Base-by-base conservation (phyloP, 495 filamentous ascomycete species). In the Parachaetomium inaequale region DNA sequence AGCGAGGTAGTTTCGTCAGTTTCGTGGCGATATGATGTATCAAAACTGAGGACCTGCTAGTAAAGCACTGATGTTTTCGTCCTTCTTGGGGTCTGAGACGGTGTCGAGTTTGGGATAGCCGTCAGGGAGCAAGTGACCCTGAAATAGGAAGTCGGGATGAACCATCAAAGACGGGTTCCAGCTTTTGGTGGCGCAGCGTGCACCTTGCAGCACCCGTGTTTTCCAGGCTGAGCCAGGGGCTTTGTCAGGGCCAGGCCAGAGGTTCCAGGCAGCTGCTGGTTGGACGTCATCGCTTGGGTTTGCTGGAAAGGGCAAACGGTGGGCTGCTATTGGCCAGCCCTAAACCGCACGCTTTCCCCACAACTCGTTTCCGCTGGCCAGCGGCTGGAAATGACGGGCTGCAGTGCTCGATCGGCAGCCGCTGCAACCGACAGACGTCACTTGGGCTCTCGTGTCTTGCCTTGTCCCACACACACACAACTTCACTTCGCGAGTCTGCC, bases 311-410 rank as follows among this genome's bases (percentile, higher is more conserved):
- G 12, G 23, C 7, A 7, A 32, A 26, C 43, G 10, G 0, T n/a
- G 23, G 12, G 4, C n/a, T 36, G 38, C 12, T 40, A 62, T 62
- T 62, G 52, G 60, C 31, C 36, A 56, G 51, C 60, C 52, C 60
- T 50, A 56, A 25, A 6, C n/a, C 11, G 12, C n/a, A 21, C 1
- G 55, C 14, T 14, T 26, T 42, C 57, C 19, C 43, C 45, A 52
- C 25, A 42, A 17, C 34, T 2, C 19, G 32, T 34, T 34, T 34
- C 4, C 26, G 26, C 26, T 15, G 34, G n/a, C 15, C 23, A 28
- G 36, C 10, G 34, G 46, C 14, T 29, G 6, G 21, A 15, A 34
- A 49, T 43, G 55, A 47, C 19, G 42, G 56, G 31, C 26, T 19
- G 8, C 31, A n/a, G n/a, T 26, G 17, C 36, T 40, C 2, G 45